These are phyloP conservation scores for Furcasterigmium sp. DNA, from an alignment of 2,329 filamentous ascomycete genomes.

Conservation along the genomic window DNA sequence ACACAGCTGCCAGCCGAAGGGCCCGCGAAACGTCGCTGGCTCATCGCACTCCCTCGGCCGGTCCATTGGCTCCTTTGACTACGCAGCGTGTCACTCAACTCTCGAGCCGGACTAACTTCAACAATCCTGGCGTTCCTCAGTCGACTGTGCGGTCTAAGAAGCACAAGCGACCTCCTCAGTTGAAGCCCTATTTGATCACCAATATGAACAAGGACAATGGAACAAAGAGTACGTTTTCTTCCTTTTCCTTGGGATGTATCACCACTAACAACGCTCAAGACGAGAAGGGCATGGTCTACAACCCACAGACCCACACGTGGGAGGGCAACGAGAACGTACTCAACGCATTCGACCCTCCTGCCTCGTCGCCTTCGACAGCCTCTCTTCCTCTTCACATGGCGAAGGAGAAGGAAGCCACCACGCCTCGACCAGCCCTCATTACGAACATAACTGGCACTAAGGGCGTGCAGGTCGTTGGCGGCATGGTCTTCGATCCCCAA, in stretches of 20 bases:
- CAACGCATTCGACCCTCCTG: conserved; percentile 66
- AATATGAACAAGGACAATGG: conserved; percentile 71
- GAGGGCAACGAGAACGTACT: conserved; percentile 92
- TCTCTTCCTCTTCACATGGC: conserved; percentile 35
- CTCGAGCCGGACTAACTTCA: conserved; percentile 42
- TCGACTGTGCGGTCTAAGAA: conserved; percentile 48
- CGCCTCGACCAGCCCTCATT: conserved; percentile 73
- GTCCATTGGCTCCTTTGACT: conserved; percentile 48
- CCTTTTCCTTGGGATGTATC: not conserved
- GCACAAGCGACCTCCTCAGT: conserved; percentile 49
- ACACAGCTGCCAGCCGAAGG: conserved; percentile 61
- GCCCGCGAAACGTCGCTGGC: conserved; percentile 58
- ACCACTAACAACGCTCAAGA: conserved; percentile 43
- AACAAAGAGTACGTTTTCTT: conserved; percentile 64
- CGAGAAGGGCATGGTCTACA: conserved; percentile 94
- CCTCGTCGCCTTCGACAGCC: conserved; percentile 47
- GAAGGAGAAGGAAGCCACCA: conserved; percentile 53
- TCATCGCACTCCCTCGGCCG: conserved; percentile 50
- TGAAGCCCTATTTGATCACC: conserved; percentile 84
- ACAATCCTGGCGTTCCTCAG: conserved; percentile 37
- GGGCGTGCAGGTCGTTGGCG: conserved; percentile 89
- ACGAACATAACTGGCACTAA: conserved; percentile 81
- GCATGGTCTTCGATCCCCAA: conserved; percentile 96
- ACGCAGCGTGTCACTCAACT: conserved; percentile 51
- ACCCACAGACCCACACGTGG: conserved; percentile 81